These are phyloP conservation scores for Talaromyces stipitatus DNA, from an alignment of 495 filamentous ascomycete species.

Conservation along the genomic window DNA sequence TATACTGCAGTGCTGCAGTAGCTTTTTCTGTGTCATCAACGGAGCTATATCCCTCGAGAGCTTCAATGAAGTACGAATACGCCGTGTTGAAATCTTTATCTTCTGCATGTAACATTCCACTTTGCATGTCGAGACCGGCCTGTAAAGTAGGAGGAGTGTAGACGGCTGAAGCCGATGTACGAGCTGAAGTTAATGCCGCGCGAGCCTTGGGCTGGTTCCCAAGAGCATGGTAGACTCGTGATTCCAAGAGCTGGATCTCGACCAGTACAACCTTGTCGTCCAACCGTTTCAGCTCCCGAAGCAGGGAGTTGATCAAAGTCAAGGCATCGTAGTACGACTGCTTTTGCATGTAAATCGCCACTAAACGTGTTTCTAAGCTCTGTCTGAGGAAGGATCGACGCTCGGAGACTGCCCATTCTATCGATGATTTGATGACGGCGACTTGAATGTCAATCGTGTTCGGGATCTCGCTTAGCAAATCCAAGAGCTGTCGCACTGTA, in stretches of 20 bases:
- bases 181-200: conserved; percentile 86
- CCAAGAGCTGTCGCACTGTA: conserved; percentile 90
- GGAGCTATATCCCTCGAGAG: conserved; percentile 89
- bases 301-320: conserved; percentile 88
- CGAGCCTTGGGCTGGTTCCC: conserved; percentile 95
- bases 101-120: conserved; percentile 95
- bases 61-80: conserved; percentile 98
- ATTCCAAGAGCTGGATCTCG: conserved; percentile 97
- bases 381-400: conserved; percentile 91
- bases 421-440: conserved; percentile 90
- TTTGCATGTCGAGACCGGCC: conserved; percentile 97
- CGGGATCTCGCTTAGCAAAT: conserved; percentile 88
- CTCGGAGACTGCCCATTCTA: conserved; percentile 96
- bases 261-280: conserved; percentile 98
- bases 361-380: conserved; percentile 93
- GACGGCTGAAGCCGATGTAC: conserved; percentile 90
- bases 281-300: conserved; percentile 91
- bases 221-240: conserved; percentile 91
- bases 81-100: conserved; percentile 98
- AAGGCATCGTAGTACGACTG: conserved; percentile 94
- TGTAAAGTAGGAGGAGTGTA: conserved; percentile 95
- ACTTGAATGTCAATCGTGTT: conserved; percentile 90
- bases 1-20: conserved; percentile 92
- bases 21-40: conserved; percentile 82
- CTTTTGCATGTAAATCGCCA: conserved; percentile 90